A percentile compares a stretch with the other conserved stretches of the same genome.
phyloP scores from a whole-genome alignment of 1,139 yeast genomes.

The Tardiomyces depauwii region DNA sequence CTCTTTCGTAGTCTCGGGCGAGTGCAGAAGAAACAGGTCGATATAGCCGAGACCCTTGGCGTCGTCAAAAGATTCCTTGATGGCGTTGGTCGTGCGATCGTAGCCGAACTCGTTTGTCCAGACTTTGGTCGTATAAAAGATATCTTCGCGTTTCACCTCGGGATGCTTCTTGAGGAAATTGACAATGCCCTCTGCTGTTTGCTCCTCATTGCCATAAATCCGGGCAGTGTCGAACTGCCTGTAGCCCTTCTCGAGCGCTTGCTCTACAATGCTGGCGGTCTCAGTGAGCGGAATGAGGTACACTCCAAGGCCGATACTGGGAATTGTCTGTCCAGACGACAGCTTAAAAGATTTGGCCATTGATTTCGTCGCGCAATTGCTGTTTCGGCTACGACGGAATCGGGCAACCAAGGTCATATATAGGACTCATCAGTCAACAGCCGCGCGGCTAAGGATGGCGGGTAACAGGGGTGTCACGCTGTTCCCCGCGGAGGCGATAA shows the following conservation, averaged over 20 bases:
- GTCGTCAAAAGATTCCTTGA: constrained; percentile 26
- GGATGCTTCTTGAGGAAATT: constrained; percentile 35
- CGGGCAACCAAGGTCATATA: too few relatives aligned
- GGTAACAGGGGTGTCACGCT: too few relatives aligned
- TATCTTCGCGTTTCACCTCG: constrained; percentile 21
- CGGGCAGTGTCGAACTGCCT: constrained; percentile 61
- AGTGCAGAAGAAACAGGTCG: constrained; percentile 33
- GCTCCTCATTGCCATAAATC: constrained; percentile 38
- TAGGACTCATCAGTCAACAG: too few relatives aligned
- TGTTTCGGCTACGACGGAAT: too few relatives aligned
- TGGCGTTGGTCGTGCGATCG: constrained; percentile 24
- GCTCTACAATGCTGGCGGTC: constrained; percentile 34
- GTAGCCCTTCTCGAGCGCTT: constrained; percentile 53
- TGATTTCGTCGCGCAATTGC: neutral
- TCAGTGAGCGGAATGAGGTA: constrained; percentile 35
- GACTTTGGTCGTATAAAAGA: constrained; percentile 30
- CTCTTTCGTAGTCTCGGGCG: constrained; percentile 29
- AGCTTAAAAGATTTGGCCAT: neutral
- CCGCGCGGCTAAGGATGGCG: too few relatives aligned
- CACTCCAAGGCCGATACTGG: constrained; percentile 49
- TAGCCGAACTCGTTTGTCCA: constrained; percentile 32
- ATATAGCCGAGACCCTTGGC: constrained; percentile 35
- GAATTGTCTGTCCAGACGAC: constrained; percentile 23
- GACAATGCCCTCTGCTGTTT: constrained; percentile 31
- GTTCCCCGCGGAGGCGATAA: too few relatives aligned